These are phyloP conservation scores for Fraxinus anomala DNA, from an alignment of 257 asterid genomes.

Conservation along the genomic window DNA sequence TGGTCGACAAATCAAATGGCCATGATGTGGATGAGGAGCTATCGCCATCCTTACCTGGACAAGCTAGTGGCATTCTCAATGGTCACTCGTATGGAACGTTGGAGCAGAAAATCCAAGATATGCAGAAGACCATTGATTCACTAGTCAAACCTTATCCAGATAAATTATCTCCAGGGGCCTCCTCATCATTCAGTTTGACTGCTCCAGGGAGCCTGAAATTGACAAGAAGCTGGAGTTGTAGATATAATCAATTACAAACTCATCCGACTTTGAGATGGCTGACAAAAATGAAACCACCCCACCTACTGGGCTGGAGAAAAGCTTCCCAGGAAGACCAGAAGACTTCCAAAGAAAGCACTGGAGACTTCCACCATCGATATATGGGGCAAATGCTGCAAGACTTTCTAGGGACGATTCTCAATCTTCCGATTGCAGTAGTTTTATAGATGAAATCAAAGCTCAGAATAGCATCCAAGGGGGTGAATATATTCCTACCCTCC, in stretches of 20 bases:
- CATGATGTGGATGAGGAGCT: conserved; percentile 33
- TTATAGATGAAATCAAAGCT: conserved; percentile 37
- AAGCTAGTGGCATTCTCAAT: conserved; percentile 35
- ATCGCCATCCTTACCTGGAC: conserved; percentile 38
- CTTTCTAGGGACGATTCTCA: conserved; percentile 47
- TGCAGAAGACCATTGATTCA: conserved; percentile 49
- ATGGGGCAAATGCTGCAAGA: conserved; percentile 32
- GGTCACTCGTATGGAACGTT: conserved; percentile 39
- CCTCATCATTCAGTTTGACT: conserved; percentile 38
- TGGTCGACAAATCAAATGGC: conserved; percentile 39
- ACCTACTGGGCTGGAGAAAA: conserved; percentile 60
- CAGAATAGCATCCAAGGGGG: conserved; percentile 36
- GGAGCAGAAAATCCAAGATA: conserved; percentile 55
- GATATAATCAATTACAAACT: conserved; percentile 47
- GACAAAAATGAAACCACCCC: conserved; percentile 72
- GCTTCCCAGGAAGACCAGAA: conserved; percentile 69
- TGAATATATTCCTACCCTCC: conserved; percentile 51
- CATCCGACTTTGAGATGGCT: conserved; percentile 45
- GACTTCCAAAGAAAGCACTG: conserved; percentile 61
- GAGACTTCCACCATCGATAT: conserved; percentile 43
- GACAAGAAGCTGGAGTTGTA: conserved; percentile 67
- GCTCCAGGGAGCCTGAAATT: conserved; percentile 55
- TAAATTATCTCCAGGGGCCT: conserved; percentile 45
- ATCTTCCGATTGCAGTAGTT: conserved; percentile 43
- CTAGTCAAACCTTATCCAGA: conserved; percentile 47